Evolutionary conservation across 805 yeast genomes (phyloP), one percentile per base, ranked within the genome.

Genomic region (Candida pseudoglaebosa): DNA sequence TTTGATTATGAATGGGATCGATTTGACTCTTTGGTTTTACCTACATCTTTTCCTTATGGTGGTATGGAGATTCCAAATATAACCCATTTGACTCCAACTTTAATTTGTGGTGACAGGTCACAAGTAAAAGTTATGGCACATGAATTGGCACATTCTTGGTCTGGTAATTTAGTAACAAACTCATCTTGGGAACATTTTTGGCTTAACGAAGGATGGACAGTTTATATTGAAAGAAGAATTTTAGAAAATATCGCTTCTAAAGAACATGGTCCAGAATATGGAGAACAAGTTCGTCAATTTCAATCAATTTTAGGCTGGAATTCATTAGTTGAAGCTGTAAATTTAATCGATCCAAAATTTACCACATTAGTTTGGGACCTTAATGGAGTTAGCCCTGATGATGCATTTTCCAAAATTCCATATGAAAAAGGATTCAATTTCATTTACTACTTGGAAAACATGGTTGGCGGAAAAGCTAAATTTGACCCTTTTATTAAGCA

Each of bases 51-150:
- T 42, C 67, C 67, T 3, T 62, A 61, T 39, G 67, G 67, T 14
- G 67, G 66, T n/a, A 62, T 62, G 67, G 67, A 62, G 34, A 62
- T 57, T 40, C 67, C 67, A 21, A 60, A 60, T 39, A 45, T 59
- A 40, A 59, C 65, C 7, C 60, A 54, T 39, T 59, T 59, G 42
- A 61, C 67, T 4, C 65, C 66, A 1, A 61, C 66, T 3, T 49
- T 62, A 38, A 53, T 62, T 28, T 50, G 62, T 43, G 53, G 53
- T 29, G 67, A 62, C 46, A 46, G 66, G 34, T 56, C 65, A 9
- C 64, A 61, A 43, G 60, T 59, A 17, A 52, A 48, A 29, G 67
- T 62, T 4, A 50, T 62, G 53, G 65, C 66, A 9, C 67, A 62
- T 47, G 67, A 62, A 41, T 56, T 62, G 47, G 65, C 67, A 16